Base-by-base conservation (phyloP, 306 rosid genomes). In the Sophora flavescens region DNA sequence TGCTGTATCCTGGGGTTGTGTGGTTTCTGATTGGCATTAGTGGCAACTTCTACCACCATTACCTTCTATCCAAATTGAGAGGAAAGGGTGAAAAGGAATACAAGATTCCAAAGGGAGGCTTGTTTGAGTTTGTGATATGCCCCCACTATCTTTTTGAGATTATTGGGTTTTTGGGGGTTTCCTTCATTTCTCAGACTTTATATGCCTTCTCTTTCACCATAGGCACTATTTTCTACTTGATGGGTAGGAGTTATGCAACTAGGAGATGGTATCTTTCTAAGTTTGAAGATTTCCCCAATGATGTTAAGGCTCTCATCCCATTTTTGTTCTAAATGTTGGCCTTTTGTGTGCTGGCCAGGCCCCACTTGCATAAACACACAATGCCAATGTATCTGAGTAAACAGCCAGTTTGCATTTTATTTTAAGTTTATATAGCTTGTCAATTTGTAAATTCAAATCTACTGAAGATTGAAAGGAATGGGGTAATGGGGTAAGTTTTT, bases 21-120 rank as follows among this genome's bases (percentile, higher is more conserved):
- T 0, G 90, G 80, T 95, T 87, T 86, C 28, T 88, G 0, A 28
- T 85, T 2, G 98, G 97, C 26, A 80, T 90, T 14, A 50, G 6
- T 66, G 97, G 97, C n/a, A 92, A 95, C 84, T 85, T 92, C 18
- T 90, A 92, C 77, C 98, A 95, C 81, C 98, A 95, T 76, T 84
- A 10, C 69, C 80, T 90, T 41, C 90, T 95, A 5, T 85, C 97
- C 22, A 73, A 78, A 28, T 74, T 91, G 58, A 89, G 97, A 75
- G 78, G 63, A 66, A 22, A 84, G 41, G 93, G 92, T 39, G 92
- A 83, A 11, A 87, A 77, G 60, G 88, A 88, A 32, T 94, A 94
- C 61, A 87, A 80, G 85, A 88, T 94, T 79, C 96, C 98, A 8
- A 88, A 79, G 44, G 96, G 97, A 75, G 98, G 97, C 33, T 80